Conservation (phyloP, 345 rosid species). For the Rhodamnia argentea region DNA sequence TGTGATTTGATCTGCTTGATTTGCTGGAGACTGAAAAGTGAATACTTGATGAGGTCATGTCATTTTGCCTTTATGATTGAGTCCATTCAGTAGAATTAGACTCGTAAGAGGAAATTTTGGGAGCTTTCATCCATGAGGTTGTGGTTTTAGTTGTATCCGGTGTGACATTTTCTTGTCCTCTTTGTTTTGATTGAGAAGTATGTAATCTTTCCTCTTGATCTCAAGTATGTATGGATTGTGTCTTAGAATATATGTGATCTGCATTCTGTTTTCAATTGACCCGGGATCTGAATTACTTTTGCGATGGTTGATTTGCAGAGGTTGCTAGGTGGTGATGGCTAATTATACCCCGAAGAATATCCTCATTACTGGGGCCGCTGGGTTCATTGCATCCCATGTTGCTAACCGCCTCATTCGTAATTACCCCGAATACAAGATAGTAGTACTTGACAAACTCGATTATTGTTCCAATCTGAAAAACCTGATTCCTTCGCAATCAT, state of each 20-base stretch:
- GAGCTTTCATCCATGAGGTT: background rate
- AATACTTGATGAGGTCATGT: background rate
- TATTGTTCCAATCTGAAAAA: constrained; percentile 84
- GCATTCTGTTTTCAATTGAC: background rate
- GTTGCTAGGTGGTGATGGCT: constrained; percentile 18
- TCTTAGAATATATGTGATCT: background rate
- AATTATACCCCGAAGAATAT: constrained; percentile 67
- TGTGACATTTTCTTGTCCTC: background rate
- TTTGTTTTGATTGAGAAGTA: background rate
- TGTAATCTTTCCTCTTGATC: background rate
- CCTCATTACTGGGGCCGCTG: constrained; percentile 85
- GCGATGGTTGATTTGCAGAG: background rate
- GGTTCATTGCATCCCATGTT: constrained; percentile 83
- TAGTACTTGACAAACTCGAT: constrained; percentile 83
- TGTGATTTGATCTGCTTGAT: background rate
- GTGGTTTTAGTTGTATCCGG: background rate
- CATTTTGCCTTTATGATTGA: background rate
- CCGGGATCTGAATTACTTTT: background rate
- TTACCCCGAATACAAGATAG: constrained; percentile 81
- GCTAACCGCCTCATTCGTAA: constrained; percentile 59
- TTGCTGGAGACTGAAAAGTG: background rate
- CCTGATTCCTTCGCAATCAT: constrained; percentile 50
- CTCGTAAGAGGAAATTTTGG: background rate
- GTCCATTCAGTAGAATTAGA: background rate
- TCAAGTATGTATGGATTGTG: background rate